Evolutionary conservation across 2,329 filamentous ascomycete genomes (phyloP).

Genomic region (Penicillium sp.): DNA sequence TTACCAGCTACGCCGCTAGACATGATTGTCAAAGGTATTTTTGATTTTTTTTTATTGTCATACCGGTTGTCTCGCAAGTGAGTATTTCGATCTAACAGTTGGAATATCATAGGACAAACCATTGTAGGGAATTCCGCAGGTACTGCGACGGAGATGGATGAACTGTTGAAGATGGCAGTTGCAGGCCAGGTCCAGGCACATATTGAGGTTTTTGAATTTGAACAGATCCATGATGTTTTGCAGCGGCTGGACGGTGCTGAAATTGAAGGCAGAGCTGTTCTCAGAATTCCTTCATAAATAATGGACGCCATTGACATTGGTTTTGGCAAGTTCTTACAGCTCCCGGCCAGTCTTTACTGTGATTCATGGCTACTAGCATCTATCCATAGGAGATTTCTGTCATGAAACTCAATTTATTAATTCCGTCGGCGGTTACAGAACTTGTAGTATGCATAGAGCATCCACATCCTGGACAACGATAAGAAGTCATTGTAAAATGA

Average conservation of each 20-base stretch:
- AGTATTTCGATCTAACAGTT: constrained; percentile 5
- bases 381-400: no score
- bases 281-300: constrained; percentile 31
- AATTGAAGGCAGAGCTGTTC: constrained; percentile 35
- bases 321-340: no score
- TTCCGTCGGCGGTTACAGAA: no score
- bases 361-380: no score
- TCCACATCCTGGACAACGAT: no score
- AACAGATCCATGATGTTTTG: constrained; percentile 33
- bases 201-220: constrained; percentile 34
- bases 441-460: no score
- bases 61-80: background rate
- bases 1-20: constrained; percentile 45
- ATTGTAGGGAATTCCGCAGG: constrained; percentile 46
- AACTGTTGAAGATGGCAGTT: constrained; percentile 41
- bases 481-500: no score
- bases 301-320: no score
- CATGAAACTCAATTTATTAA: no score
- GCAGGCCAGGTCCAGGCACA: constrained; percentile 39
- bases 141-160: constrained; percentile 43
- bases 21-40: constrained; percentile 44
- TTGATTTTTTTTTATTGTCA: background rate
- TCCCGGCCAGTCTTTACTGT: no score
- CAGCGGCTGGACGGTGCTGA: constrained; percentile 33
- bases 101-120: constrained; percentile 30